These are phyloP conservation scores for Aureobasidium pullulans DNA, from an alignment of 2,329 filamentous ascomycete species.

Conservation along the genomic window DNA sequence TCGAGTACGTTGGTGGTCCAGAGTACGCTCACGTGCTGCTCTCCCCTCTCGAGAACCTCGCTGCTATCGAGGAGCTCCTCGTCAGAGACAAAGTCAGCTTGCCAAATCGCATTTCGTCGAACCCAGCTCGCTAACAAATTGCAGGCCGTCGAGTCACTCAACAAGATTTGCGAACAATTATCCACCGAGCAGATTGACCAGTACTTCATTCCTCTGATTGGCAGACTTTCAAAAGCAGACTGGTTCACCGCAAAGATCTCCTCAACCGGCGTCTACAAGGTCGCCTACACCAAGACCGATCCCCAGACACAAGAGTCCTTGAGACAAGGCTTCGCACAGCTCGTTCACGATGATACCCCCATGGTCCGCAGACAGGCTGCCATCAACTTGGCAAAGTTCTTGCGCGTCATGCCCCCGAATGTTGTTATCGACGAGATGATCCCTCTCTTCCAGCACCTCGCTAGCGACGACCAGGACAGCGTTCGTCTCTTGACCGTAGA, in stretches of 20 bases:
- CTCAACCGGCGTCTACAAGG: constrained; percentile 88
- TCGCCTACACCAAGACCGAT: constrained; percentile 86
- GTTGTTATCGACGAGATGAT: constrained; percentile 99
- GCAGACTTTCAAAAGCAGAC: constrained; percentile 96
- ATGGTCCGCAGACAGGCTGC: constrained; percentile 98
- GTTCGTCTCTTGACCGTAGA: constrained; percentile 93
- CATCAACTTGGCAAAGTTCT: constrained; percentile 93
- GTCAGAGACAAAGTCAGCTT: constrained; percentile 89
- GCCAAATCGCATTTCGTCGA: neutral
- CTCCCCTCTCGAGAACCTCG: constrained; percentile 93
- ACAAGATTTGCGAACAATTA: constrained; percentile 95
- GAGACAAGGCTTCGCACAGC: constrained; percentile 80
- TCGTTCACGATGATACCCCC: constrained; percentile 96
- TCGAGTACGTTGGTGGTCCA: constrained; percentile 94
- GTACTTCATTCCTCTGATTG: constrained; percentile 90
- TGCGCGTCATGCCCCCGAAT: constrained; percentile 88
- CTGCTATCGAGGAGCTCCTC: constrained; percentile 95
- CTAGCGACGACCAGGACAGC: constrained; percentile 94
- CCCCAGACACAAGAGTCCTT: constrained; percentile 83
- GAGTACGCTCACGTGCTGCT: constrained; percentile 93
- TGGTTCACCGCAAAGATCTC: constrained; percentile 99
- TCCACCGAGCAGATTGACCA: constrained; percentile 91
- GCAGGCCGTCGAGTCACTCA: constrained; percentile 95
- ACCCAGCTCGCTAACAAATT: constrained; percentile 23
- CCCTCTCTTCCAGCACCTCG: constrained; percentile 93